Percentiles rank a stretch among this genome's conserved stretches.
These are phyloP conservation scores for Melanogaster broomeanus DNA, from an alignment of 768 basidiomycete genomes.

Conservation along the genomic window DNA sequence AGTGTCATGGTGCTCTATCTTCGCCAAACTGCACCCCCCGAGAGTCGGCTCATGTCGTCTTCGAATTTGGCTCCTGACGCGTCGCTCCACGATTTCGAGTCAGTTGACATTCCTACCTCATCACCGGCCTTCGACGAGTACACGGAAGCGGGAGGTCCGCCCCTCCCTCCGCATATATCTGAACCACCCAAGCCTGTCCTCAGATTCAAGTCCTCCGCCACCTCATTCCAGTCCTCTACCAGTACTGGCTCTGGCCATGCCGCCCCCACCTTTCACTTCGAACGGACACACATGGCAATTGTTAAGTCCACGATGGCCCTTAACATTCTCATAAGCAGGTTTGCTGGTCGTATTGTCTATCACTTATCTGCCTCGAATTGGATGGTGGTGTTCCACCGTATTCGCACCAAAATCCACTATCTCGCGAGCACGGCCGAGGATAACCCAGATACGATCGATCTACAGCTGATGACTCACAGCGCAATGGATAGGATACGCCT, in stretches of 20 bases:
- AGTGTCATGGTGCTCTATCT: slow-evolving; percentile 84
- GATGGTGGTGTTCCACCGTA: slow-evolving; percentile 69
- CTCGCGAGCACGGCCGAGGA: slow-evolving; percentile 57
- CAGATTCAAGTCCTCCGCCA: slow-evolving; percentile 38
- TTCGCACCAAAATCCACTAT: slow-evolving; percentile 67
- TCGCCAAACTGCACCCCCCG: slow-evolving; percentile 63
- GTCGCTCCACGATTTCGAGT: slow-evolving; percentile 72
- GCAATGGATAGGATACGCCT: slow-evolving; percentile 71
- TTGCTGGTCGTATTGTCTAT: slow-evolving; percentile 78
- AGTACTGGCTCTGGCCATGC: slow-evolving; percentile 29
- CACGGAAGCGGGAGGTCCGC: slow-evolving; percentile 15
- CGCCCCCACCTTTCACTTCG: slow-evolving; percentile 43
- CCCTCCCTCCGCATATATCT: slow-evolving; percentile 45
- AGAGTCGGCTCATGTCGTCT: slow-evolving; percentile 57
- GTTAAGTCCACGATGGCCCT: slow-evolving; percentile 56
- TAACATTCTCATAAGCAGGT: slow-evolving; percentile 65
- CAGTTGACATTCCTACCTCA: slow-evolving; percentile 42
- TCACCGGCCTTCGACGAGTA: slow-evolving; percentile 22
- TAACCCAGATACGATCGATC: slow-evolving; percentile 68
- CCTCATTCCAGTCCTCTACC: slow-evolving; percentile 42
- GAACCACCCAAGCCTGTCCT: slow-evolving; percentile 31
- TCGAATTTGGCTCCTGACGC: slow-evolving; percentile 63
- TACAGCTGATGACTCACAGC: slow-evolving; percentile 77
- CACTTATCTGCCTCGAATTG: slow-evolving; percentile 90
- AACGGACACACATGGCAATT: slow-evolving; percentile 63